Conservation (phyloP, 805 yeast genomes). For the Ogataea nakhonphanomensis region DNA sequence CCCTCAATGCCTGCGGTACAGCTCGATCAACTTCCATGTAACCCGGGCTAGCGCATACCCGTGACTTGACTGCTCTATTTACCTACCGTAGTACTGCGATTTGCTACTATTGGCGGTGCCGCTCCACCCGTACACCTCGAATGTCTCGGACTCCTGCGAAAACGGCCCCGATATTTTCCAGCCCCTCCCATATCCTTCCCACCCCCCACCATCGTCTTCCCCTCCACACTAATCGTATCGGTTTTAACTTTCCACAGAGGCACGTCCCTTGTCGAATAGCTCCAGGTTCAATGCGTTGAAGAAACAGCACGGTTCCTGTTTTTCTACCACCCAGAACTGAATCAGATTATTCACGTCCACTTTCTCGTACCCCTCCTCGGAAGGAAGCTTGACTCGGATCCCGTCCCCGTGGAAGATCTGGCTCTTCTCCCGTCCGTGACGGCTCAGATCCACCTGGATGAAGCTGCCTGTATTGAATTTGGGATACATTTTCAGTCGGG, state of each 20-base stretch:
- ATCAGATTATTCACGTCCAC: conserved; percentile 54
- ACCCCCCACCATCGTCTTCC: conserved; percentile 7
- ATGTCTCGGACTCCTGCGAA: conserved; percentile 11
- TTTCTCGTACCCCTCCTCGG: conserved; percentile 51
- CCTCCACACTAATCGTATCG: conserved; percentile 6
- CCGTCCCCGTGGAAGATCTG: conserved; percentile 11
- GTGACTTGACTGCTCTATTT: background rate
- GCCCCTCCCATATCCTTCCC: conserved; percentile 5
- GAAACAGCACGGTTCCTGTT: conserved; percentile 72
- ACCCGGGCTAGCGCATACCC: background rate
- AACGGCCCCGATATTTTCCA: conserved; percentile 8
- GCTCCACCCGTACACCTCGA: conserved; percentile 4
- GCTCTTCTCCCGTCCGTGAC: conserved; percentile 7
- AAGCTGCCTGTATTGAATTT: conserved; percentile 21
- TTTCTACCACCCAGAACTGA: conserved; percentile 63
- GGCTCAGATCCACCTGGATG: conserved; percentile 21
- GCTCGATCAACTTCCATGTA: background rate
- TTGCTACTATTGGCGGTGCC: conserved; percentile 2
- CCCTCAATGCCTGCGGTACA: background rate
- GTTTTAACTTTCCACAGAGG: background rate
- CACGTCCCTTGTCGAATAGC: conserved; percentile 44
- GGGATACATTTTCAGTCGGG: conserved; percentile 47
- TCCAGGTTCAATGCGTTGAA: conserved; percentile 70
- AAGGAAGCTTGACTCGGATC: conserved; percentile 11
- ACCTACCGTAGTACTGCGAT: background rate